phyloP scores from a whole-genome alignment of 768 basidiomycete genomes.

The Bullera alba region DNA sequence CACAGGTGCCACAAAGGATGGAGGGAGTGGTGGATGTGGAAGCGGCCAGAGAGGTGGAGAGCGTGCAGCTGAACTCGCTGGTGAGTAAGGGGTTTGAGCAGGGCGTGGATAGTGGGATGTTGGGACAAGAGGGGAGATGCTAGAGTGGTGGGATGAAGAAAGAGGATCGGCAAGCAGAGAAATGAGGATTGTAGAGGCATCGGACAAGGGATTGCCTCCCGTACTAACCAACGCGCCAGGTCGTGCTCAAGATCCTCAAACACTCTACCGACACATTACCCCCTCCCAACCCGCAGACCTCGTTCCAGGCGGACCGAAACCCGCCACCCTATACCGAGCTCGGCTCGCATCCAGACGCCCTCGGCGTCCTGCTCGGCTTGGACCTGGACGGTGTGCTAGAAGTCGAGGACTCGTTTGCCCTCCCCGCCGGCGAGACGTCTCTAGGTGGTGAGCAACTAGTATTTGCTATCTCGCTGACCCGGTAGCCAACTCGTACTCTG shows the following conservation, averaged over 20 bases:
- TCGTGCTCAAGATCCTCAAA: conserved; percentile 87
- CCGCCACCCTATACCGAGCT: conserved; percentile 34
- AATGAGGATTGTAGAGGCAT: too few species aligned
- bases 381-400: conserved; percentile 87
- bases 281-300: conserved; percentile 43
- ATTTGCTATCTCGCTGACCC: background rate
- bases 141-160: too few species aligned
- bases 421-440: conserved; percentile 39
- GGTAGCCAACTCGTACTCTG: conserved; percentile 72
- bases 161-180: too few species aligned
- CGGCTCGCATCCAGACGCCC: conserved; percentile 49
- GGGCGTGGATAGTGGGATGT: too few species aligned
- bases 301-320: conserved; percentile 30
- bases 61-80: conserved; percentile 78
- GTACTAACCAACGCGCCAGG: conserved; percentile 51
- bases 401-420: conserved; percentile 50
- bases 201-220: background rate
- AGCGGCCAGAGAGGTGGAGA: conserved; percentile 71
- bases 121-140: too few species aligned
- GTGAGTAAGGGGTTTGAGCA: too few species aligned
- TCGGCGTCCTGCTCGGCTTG: conserved; percentile 80
- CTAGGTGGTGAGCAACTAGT: conserved; percentile 27
- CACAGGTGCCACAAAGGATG: conserved; percentile 84
- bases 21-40: conserved; percentile 89
- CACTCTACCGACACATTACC: conserved; percentile 69